phyloP scores from a whole-genome alignment of 2,329 filamentous ascomycete species.

The Penicillium sp. region DNA sequence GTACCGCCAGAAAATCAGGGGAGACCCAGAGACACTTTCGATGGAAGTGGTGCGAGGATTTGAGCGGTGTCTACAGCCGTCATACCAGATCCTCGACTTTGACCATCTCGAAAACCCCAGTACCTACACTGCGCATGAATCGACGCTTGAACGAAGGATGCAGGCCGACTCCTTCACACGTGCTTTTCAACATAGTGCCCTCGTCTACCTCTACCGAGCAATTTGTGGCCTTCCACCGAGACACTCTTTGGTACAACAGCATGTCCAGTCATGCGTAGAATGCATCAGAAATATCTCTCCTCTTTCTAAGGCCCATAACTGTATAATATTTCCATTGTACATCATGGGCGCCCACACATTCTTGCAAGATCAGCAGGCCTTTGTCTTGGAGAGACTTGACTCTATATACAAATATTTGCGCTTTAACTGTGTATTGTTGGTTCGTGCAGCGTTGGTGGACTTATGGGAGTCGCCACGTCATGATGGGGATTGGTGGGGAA shows the following conservation, averaged over 20 bases:
- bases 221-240: conserved; percentile 34
- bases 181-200: conserved; percentile 37
- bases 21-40: not conserved
- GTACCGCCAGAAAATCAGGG: conserved; percentile 3
- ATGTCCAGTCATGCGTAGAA: conserved; percentile 4
- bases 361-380: conserved; percentile 1
- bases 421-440: conserved; percentile 6
- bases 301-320: conserved; percentile 8
- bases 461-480: conserved; percentile 6
- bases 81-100: not conserved
- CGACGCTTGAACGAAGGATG: conserved; percentile 21
- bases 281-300: conserved; percentile 6
- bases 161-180: conserved; percentile 33
- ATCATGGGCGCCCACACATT: conserved; percentile 10
- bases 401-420: conserved; percentile 5
- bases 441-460: conserved; percentile 6
- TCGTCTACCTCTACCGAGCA: conserved; percentile 40
- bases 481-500: conserved; percentile 7
- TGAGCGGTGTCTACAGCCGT: conserved; percentile 6
- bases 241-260: conserved; percentile 36
- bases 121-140: conserved; percentile 6
- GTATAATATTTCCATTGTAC: conserved; percentile 11
- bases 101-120: conserved; percentile 1
- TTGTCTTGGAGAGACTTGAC: conserved; percentile 5
- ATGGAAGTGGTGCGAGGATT: conserved; percentile 7